Percentiles rank a stretch among this genome's conserved stretches.
Conservation (phyloP, 1,284 basidiomycete species). For the Farysia itapuensis region DNA sequence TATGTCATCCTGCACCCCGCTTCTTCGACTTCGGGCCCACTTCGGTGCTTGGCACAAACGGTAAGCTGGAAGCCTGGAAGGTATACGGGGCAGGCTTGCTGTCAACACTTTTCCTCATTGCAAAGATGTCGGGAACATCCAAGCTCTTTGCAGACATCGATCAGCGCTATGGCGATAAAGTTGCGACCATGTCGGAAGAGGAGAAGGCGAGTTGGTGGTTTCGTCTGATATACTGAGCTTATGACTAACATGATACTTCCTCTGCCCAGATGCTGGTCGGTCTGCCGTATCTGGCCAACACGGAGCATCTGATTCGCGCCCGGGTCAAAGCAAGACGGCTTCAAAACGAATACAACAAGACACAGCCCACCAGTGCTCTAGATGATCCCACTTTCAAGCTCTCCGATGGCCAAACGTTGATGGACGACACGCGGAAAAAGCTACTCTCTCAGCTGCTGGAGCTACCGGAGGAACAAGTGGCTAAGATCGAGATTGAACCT, state of each 20-base stretch:
- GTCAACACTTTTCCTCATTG: too few species aligned
- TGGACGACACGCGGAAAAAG: conserved; percentile 18
- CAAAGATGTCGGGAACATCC: conserved; percentile 38
- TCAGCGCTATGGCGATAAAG: conserved; percentile 6
- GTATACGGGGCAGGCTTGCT: too few species aligned
- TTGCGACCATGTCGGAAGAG: conserved; percentile 15
- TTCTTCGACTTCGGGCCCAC: too few species aligned
- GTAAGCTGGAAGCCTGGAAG: too few species aligned
- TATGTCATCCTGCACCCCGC: too few species aligned
- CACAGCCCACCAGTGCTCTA: conserved; percentile 21
- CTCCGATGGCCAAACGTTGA: conserved; percentile 14
- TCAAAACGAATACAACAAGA: conserved; percentile 30
- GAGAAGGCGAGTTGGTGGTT: conserved; percentile 3
- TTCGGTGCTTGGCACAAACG: too few species aligned
- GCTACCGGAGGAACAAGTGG: conserved; percentile 1
- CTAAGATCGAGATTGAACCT: conserved; percentile 22
- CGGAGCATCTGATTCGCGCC: conserved; percentile 16
- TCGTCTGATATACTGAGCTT: too few species aligned
- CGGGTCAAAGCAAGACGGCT: conserved; percentile 26
- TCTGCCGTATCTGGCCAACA: conserved; percentile 31
- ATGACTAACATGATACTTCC: too few species aligned
- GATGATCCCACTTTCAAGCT: conserved; percentile 4
- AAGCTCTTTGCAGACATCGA: conserved; percentile 24
- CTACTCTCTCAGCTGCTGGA: conserved; percentile 19
- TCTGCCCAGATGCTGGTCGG: conserved; percentile 35